These are phyloP conservation scores for Hypoxylon sp. DNA, from an alignment of 2,329 filamentous ascomycete genomes.

Conservation along the genomic window DNA sequence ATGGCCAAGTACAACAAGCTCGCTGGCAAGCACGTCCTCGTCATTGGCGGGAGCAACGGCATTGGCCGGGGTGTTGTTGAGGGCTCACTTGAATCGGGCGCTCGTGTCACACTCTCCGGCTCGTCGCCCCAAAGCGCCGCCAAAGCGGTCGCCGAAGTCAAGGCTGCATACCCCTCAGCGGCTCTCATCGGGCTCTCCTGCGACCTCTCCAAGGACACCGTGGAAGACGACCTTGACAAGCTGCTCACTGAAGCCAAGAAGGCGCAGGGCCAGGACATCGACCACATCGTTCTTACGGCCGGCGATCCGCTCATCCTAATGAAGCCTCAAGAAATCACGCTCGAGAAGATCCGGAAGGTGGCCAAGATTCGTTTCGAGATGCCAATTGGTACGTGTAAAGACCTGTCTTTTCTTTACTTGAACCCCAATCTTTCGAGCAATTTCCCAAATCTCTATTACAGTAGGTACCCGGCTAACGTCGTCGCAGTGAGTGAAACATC, in stretches of 20 bases:
- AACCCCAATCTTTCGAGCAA: neutral
- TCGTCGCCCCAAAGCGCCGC: slow-evolving; percentile 46
- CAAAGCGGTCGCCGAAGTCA: slow-evolving; percentile 44
- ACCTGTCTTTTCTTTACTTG: neutral
- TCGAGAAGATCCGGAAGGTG: slow-evolving; percentile 47
- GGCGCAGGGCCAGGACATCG: slow-evolving; percentile 38
- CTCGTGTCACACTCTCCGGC: slow-evolving; percentile 48
- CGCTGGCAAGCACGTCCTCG: slow-evolving; percentile 52
- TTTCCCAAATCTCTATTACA: neutral
- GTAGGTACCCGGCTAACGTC: neutral
- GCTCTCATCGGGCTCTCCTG: slow-evolving; percentile 43
- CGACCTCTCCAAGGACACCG: slow-evolving; percentile 45
- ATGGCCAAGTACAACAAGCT: slow-evolving; percentile 55
- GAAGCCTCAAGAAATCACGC: slow-evolving; percentile 47
- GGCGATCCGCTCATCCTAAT: slow-evolving; percentile 49
- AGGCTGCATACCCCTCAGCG: slow-evolving; percentile 40
- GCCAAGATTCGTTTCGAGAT: slow-evolving; percentile 54
- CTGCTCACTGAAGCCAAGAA: slow-evolving; percentile 39
- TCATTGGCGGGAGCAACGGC: slow-evolving; percentile 51
- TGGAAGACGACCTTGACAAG: slow-evolving; percentile 49
- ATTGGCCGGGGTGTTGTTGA: slow-evolving; percentile 53
- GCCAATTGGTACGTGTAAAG: slow-evolving; percentile 41
- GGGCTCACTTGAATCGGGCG: slow-evolving; percentile 47
- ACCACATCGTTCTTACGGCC: slow-evolving; percentile 54
- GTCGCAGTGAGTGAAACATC: neutral